Evolutionary conservation across 345 rosid genomes (phyloP), one percentile per base, ranked within the genome.

Genomic region (Corymbia maculata): DNA sequence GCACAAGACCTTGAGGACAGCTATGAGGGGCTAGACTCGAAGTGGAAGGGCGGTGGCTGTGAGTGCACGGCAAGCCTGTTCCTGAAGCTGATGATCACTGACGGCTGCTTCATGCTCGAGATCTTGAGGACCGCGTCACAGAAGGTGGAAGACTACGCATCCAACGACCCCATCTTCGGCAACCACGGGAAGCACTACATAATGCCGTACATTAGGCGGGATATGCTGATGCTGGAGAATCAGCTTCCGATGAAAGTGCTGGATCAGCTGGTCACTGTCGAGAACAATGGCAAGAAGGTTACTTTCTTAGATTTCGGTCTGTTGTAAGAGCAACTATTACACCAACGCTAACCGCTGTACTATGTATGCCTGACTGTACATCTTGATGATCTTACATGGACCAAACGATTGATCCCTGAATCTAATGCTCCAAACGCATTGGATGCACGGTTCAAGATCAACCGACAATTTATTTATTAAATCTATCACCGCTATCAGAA

Each of bases 31-130:
- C 87, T 88, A 49, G 82, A 50, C 85, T 55, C 1, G n/a, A 4
- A 47, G 79, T 80, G 89, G 89, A 57, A 17, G 28, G 82, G 85
- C 3, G 49, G 66, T 21, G 0, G 28, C 17, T 26, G 85, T 19
- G 57, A 36, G 10, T 47, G 82, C 4, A 7, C 26, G 7, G 4
- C 36, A 3, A 7, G 45, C 49, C 49, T 0, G 7, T 88, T 88
- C 80, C 57, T 88, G 86, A n/a, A 57, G 59, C 8, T 88, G 79
- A 88, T 88, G 89, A 28, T 88, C 66, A 52, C 26, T 2, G 89
- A 88, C 42, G 89, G 89, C 45, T 88, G 87, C 51, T 88, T 88
- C 87, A 85, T 88, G 87, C 87, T 88, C 17, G 89, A 88, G 85
- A 68, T 86, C 68, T 21, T 86, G 49, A 36, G 26, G 82, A 19